Base-by-base conservation (phyloP, 2,329 filamentous ascomycete species). In the Sporothrix pseudoabietina region DNA sequence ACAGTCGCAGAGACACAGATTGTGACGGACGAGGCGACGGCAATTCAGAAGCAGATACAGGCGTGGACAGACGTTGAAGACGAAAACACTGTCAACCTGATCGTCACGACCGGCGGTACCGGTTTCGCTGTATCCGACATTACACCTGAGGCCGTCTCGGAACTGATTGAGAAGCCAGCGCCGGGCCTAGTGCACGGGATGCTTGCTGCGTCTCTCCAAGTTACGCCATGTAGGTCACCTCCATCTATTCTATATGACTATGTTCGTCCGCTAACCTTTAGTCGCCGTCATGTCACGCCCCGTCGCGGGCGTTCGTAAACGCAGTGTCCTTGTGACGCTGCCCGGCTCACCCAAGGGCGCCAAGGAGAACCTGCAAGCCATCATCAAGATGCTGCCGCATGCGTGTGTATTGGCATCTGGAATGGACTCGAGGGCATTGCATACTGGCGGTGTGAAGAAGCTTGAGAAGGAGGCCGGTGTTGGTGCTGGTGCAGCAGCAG, bases 281-380 rank as follows among this genome's bases (percentile, higher is more conserved):
- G 94, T 99, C 83, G 96, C 96, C 61, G 91, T 97, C 84, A 99
- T 99, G 96, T 93, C 96, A 70, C 89, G 96, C 63, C 96, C 96
- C 4, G 92, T 97, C 14, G 96, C 96, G 30, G 96, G 96, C 3
- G 90, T 97, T 2, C 87, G 96, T 44, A 91, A 95, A 75, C 90
- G 89, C 74, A 91, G 93, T 0, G 82, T 99, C 71, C 92, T 99
- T 32, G 83, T 98, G 75, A 99, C 96, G 0, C 84, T 99, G 3
- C 96, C 96, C 0, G 96, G 96, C 1, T 98, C 95, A 0, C 96
- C 96, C 0, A 98, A 98, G 81, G 96, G 94, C 0, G 96, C 96
- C 9, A 93, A 90, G 78, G 96, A 99, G 83, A 99, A 98, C 79
- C 87, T 99, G 0, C 90, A 96, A 79, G 91, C 94, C 1, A 86